These are phyloP conservation scores for Hanseniaspora gamundiae DNA, from an alignment of 1,139 yeast species.

Conservation along the genomic window DNA sequence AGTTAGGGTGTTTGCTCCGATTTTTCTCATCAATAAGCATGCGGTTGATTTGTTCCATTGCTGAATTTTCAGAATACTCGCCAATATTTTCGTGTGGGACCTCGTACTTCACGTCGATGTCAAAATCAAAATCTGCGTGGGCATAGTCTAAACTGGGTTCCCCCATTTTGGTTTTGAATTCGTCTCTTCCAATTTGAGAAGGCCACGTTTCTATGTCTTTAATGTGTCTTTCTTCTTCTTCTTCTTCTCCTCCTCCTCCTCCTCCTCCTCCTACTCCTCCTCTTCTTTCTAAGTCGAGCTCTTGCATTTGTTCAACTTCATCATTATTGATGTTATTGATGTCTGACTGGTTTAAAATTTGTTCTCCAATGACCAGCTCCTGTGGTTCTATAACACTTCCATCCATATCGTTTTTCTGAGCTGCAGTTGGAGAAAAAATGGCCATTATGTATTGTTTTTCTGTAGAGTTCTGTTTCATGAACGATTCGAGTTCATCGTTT, in stretches of 20 bases:
- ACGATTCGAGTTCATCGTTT: too few species aligned
- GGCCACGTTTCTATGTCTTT: too few species aligned
- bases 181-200: too few species aligned
- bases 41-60: background rate
- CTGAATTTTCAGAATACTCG: background rate
- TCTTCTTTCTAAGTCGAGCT: background rate
- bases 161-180: too few species aligned
- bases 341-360: background rate
- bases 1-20: background rate
- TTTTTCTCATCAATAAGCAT: background rate
- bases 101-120: background rate
- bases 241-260: too few species aligned
- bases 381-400: background rate
- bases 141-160: background rate
- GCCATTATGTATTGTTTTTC: too few species aligned
- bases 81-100: background rate
- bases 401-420: background rate
- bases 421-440: background rate
- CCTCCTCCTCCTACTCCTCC: too few species aligned
- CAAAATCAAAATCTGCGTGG: background rate
- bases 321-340: background rate
- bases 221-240: too few species aligned
- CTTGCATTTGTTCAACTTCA: background rate
- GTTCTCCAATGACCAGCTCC: constrained; percentile 1
- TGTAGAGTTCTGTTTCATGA: too few species aligned